Evolutionary conservation across 164 flowering plant genomes (phyloP).

Genomic region (Platanus orientalis): DNA sequence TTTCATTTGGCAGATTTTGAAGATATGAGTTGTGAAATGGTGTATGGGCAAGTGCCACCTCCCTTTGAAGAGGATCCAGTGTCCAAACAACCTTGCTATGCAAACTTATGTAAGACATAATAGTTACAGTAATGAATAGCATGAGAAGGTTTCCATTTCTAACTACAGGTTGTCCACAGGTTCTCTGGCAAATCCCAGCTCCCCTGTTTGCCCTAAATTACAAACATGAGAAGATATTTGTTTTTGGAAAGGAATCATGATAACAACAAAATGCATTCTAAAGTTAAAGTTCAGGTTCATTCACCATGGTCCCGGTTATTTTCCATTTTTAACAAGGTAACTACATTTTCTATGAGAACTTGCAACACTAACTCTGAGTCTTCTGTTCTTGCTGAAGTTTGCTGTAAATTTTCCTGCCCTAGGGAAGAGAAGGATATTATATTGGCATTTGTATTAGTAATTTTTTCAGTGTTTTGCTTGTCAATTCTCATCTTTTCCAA

Average conservation of each 20-base stretch:
- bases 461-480: too few species aligned
- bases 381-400: too few species aligned
- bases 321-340: background rate
- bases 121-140: background rate
- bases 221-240: conserved; percentile 35
- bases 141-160: background rate
- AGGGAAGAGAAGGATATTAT: too few species aligned
- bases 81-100: conserved; percentile 63
- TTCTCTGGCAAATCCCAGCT: conserved; percentile 58
- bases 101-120: conserved; percentile 54
- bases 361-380: background rate
- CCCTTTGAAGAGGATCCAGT: conserved; percentile 79
- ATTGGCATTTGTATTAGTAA: too few species aligned
- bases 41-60: conserved; percentile 85
- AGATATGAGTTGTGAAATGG: conserved; percentile 98
- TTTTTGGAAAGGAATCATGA: background rate
- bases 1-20: conserved; percentile 67
- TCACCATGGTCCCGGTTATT: background rate
- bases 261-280: background rate
- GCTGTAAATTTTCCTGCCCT: too few species aligned
- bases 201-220: conserved; percentile 60
- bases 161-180: conserved; percentile 39
- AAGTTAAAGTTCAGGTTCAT: background rate
- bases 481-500: too few species aligned
- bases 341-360: background rate